Conservation (phyloP, 2,329 filamentous ascomycete species). For the Cercospora zeae-maydis region DNA sequence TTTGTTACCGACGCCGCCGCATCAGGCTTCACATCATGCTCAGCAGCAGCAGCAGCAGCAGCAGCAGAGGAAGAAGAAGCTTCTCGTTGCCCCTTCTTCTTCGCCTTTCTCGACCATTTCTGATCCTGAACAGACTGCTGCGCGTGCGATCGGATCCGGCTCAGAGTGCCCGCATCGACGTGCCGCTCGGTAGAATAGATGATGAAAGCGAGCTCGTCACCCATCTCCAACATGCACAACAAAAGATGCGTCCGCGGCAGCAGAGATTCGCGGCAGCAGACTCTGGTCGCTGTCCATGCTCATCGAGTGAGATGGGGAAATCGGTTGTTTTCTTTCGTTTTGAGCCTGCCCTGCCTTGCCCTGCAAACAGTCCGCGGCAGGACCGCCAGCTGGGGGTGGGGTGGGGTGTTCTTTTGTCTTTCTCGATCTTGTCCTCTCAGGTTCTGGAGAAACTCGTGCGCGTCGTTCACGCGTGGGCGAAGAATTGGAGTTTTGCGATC, state of each 20-base stretch:
- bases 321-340: too few species aligned
- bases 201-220: constrained; percentile 20
- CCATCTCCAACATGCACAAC: constrained; percentile 24
- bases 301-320: neutral
- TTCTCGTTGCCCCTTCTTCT: neutral
- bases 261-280: neutral
- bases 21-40: neutral
- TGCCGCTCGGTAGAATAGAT: constrained; percentile 18
- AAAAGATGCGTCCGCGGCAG: neutral
- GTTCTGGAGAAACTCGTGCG: too few species aligned
- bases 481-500: too few species aligned
- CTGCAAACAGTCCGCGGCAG: neutral
- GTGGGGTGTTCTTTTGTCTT: too few species aligned
- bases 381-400: neutral
- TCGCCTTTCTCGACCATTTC: constrained; percentile 11
- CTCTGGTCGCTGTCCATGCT: constrained; percentile 8
- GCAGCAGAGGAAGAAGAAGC: too few species aligned
- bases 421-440: too few species aligned
- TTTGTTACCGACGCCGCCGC: neutral
- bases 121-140: constrained; percentile 24
- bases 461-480: too few species aligned
- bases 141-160: constrained; percentile 22
- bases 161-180: constrained; percentile 17
- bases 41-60: neutral
- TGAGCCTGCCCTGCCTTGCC: neutral